Base-by-base conservation (phyloP, 805 yeast species). In the Barnettozyma botsteinii region DNA sequence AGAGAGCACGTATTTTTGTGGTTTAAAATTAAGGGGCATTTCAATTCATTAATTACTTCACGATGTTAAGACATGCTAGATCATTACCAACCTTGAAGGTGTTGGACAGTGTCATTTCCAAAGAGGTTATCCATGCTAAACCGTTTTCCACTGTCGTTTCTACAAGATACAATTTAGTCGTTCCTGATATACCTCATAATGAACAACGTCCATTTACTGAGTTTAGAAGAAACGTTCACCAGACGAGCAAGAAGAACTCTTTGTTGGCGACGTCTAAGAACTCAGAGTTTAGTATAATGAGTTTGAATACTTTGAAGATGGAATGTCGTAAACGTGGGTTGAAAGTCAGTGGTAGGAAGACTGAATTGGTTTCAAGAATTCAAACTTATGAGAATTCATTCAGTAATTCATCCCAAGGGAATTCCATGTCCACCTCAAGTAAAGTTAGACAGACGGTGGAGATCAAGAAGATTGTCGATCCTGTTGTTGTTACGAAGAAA, bases 301-400 rank as follows among this genome's bases (percentile, higher is more conserved):
- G 75, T 31, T 61, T 79, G 29, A 71, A 73, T 39, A 66, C 75
- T 2, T 65, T 81, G 48, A 78, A 75, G 53, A 57, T 56, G 38
- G 85, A 80, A 54, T 78, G 85, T 55, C 72, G 73, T 41, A 64
- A 62, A 41, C 69, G 81, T 45, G 84, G 85, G 0, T 57, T 81
- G 43, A 76, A 72, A 50, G 71, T 79, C 0, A 61, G 75, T n/a
- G 88, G 88, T 12, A 67, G 68, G 36, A 81, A 81, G 52, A 57
- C 70, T 9, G 85, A 81, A 23, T 60, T 81, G 19, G 66, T 79
- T 20, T 53, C 60, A 9, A 56, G 69, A 40, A 55, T 59, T 19
- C 37, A 54, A 22, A 45, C 52, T 7, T 47, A 45, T 39, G 62
- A 59, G 22, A 41, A 45, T 13, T 43, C 52, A 2, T 46, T 38